Conservation (phyloP, 108 stramenopile species). For the Skeletonema grethae region DNA sequence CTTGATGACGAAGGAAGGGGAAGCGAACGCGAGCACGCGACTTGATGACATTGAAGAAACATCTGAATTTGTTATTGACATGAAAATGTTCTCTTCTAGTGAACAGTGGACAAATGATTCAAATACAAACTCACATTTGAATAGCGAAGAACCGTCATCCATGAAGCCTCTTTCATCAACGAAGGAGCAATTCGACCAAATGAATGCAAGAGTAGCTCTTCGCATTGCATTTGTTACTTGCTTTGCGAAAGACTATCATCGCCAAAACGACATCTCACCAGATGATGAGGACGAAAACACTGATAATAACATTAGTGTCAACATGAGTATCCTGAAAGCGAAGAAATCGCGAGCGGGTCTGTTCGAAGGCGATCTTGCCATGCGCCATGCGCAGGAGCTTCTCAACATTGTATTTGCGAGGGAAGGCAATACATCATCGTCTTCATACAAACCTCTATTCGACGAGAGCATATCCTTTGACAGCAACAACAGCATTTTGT, state of each 20-base stretch:
- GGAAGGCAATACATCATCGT: conserved; percentile 29
- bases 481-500: conserved; percentile 22
- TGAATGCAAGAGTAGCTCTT: conserved; percentile 54
- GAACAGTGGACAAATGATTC: conserved; percentile 49
- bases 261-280: conserved; percentile 11
- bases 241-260: conserved; percentile 64
- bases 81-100: conserved; percentile 56
- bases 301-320: conserved; percentile 29
- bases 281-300: conserved; percentile 47
- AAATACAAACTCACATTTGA: conserved; percentile 23
- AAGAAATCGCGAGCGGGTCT: conserved; percentile 31
- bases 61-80: conserved; percentile 83
- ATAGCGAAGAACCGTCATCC: conserved; percentile 69
- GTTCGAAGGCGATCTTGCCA: conserved; percentile 49
- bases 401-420: conserved; percentile 79
- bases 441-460: conserved; percentile 39
- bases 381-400: conserved; percentile 64
- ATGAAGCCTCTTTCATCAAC: conserved; percentile 49
- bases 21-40: background rate
- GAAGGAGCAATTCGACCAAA: conserved; percentile 62
- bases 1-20: conserved; percentile 1
- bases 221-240: conserved; percentile 84
- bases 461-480: conserved; percentile 21
- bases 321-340: conserved; percentile 8
- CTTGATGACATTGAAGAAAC: conserved; percentile 64